Percentiles rank a stretch among this genome's conserved stretches.
phyloP scores from a whole-genome alignment of 495 filamentous ascomycete genomes.

The Neurospora sublineolata region DNA sequence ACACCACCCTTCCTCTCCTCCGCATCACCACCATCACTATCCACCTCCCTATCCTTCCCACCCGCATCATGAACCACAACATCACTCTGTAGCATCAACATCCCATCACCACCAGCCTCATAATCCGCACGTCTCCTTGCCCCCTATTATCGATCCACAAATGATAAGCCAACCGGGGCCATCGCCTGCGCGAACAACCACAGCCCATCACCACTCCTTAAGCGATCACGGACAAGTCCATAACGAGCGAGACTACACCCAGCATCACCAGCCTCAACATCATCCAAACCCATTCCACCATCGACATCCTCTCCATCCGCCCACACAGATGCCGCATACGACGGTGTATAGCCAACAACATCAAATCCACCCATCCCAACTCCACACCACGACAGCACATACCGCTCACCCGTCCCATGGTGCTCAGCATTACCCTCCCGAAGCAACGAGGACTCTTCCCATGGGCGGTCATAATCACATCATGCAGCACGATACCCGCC shows the following conservation, averaged over 20 bases:
- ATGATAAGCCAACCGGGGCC: constrained; percentile 32
- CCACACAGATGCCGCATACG: constrained; percentile 3
- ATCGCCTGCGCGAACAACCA: constrained; percentile 8
- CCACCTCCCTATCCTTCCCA: constrained; percentile 13
- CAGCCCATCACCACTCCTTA: constrained; percentile 1
- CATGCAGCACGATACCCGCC: constrained; percentile 9
- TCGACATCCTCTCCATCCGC: constrained; percentile 11
- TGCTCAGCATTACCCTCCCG: constrained; percentile 6
- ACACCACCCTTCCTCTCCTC: constrained; percentile 9
- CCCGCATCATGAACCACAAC: constrained; percentile 10
- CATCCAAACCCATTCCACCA: constrained; percentile 6
- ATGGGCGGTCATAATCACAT: constrained; percentile 32
- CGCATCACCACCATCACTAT: constrained; percentile 16
- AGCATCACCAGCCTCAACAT: constrained; percentile 9
- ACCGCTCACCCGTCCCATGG: constrained; percentile 32
- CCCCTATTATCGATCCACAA: constrained; percentile 34
- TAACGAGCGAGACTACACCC: constrained; percentile 4
- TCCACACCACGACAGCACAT: constrained; percentile 17
- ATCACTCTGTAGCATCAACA: not conserved
- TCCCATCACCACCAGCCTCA: constrained; percentile 8
- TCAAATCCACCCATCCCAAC: constrained; percentile 14
- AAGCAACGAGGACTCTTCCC: constrained; percentile 16
- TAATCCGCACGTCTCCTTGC: constrained; percentile 15
- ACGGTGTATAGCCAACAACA: constrained; percentile 4
- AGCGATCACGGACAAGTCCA: constrained; percentile 9